These are phyloP conservation scores for Bisporella sp. DNA, from an alignment of 2,329 filamentous ascomycete genomes.

Conservation along the genomic window DNA sequence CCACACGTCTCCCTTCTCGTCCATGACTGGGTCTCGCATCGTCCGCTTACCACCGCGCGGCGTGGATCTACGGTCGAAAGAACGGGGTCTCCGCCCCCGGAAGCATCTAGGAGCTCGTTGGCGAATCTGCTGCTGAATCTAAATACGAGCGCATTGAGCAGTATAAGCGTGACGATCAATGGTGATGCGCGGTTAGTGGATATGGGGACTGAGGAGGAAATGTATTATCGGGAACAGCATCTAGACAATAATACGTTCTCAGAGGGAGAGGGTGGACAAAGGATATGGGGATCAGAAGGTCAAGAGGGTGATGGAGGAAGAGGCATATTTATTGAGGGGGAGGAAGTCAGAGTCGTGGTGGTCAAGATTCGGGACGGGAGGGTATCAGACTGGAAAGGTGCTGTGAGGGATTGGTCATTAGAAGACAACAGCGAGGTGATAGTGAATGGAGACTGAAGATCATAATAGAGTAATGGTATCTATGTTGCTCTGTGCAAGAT, in stretches of 20 bases:
- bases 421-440: conserved; percentile 12
- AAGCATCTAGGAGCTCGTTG: conserved; percentile 67
- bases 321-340: conserved; percentile 67
- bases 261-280: conserved; percentile 39
- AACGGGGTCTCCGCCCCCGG: conserved; percentile 48
- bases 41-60: conserved; percentile 67
- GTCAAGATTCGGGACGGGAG: conserved; percentile 79
- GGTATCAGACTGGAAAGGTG: conserved; percentile 94
- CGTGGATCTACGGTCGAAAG: conserved; percentile 49
- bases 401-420: conserved; percentile 68
- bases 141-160: conserved; percentile 80
- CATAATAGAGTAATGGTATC: too few species aligned
- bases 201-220: conserved; percentile 71
- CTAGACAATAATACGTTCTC: conserved; percentile 89
- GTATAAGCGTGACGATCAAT: conserved; percentile 90
- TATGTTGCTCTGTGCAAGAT: too few species aligned
- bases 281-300: conserved; percentile 23
- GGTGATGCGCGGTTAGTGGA: conserved; percentile 73
- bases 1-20: conserved; percentile 89
- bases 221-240: conserved; percentile 76
- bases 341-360: conserved; percentile 80
- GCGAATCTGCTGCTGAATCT: conserved; percentile 81
- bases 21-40: conserved; percentile 95
- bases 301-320: conserved; percentile 41
- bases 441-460: conserved; percentile 16